Evolutionary conservation across 345 rosid genomes (phyloP), one percentile per base, ranked within the genome.

Genomic region (Trapa bicornis): DNA sequence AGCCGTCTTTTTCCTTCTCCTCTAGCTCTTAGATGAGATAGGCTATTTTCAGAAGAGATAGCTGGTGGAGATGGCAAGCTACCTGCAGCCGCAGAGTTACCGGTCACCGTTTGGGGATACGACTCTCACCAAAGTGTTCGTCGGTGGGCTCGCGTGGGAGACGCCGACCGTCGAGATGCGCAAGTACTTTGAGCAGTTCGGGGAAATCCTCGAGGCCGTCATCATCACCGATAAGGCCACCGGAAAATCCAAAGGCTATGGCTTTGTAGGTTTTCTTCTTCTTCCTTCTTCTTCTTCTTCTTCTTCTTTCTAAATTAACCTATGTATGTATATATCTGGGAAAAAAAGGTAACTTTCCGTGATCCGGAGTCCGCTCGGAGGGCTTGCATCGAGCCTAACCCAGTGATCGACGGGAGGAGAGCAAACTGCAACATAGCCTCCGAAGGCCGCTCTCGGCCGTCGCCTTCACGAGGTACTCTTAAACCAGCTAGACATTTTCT

Each of bases 61-160:
- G 65, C 54, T 22, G 7, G 43, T 3, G 7, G 63, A 53, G 50
- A 64, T 42, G 47, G 66, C 61, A 62, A 82, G 86, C 66, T 74
- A 75, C 70, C 83, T 85, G 48, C 45, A 42, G 69, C 85, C 87
- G 56, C 83, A 82, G 9, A 22, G 22, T 71, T 81, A 89, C 82
- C 96, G 96, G 74, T 86, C 96, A 32, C 93, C 83, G 80, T 92
- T 92, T 38, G 96, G 98, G 37, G 98, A 89, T 83, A 89, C 98
- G 41, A 92, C 96, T 17, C 67, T 80, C 41, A 89, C 96, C 29
- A 92, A 92, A 79, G 88, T 92, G 61, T 92, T 92, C 56, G 91
- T 92, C n/a, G 98, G 96, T 38, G 98, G 98, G 3, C 79, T 92
- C 64, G 95, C 96, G 22, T 92, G 98, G 98, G 98, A 92, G 83